Evolutionary conservation across 2,329 filamentous ascomycete genomes (phyloP), one percentile per base, ranked within the genome.

Genomic region (Trichoderma guizhouense): DNA sequence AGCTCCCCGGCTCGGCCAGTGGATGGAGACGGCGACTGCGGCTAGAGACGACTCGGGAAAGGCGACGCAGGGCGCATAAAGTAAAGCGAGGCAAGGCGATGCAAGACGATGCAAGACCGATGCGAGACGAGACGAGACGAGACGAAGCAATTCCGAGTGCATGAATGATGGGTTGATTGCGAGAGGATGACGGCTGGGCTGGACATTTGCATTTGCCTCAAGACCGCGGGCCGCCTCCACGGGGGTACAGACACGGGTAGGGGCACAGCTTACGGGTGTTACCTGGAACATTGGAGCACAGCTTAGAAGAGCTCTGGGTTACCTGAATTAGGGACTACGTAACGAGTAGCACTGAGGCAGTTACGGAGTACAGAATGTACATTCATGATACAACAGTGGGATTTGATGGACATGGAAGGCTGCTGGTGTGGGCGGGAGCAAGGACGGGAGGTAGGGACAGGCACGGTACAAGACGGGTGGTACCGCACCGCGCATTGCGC

Each of bases 401-500:
- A 43, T 39, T 43, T 24, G 26, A 68, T 57, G 55, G 55, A 60
- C 55, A 60, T 11, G 55, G 55, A 58, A 21, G 34, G 34, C 65
- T 32, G 55, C 43, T 65, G 28, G 62, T 53, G 39, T 65, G 65
- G 26, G 57, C 53, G 65, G 65, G 53, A 68, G 53, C 65, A 60
- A 51, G 43, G 51, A 39, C 32, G 53, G 53, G 34, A 60, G 26
- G 51, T 21, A 60, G 53, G 51, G 65, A 68, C 65, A 47, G 65
- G 65, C 34, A 28, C n/a, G 34, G 65, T 68, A 68, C 65, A 60
- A 28, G 21, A 34, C 53, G 34, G 34, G 18, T 8, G 21, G 58
- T 62, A 62, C 30, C 30, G 30, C 58, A 62, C 30, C 32, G 43
- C n/a, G n/a, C 43, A 51, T 21, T 53, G 47, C 47, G 47, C 21